Evolutionary conservation across 805 yeast genomes (phyloP), one percentile per base, ranked within the genome.

Genomic region (Candida schatavii): DNA sequence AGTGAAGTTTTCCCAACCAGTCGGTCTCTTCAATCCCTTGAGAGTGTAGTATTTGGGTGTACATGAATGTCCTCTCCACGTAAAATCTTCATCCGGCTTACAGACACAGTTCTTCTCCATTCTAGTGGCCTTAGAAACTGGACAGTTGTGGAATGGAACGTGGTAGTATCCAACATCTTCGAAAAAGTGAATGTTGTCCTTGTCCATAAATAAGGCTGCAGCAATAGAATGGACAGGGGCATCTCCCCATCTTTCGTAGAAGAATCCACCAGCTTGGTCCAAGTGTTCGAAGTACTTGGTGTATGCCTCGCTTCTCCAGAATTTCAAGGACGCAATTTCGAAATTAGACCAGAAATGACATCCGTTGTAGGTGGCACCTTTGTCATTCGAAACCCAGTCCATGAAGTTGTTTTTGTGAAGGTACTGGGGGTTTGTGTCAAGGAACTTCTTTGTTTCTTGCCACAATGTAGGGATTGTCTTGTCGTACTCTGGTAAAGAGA

Each of bases 271-370:
- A 13, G 83, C 77, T 47, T 77, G 62, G 64, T 88, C 96, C 55
- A 88, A 75, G 52, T 74, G 68, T 15, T 85, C 84, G 53, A 88
- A 88, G 63, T 83, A 88, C 43, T 76, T 73, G 35, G 63, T 52
- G 59, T 88, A 88, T 6, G 87, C 87, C 40, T 81, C 78, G 15
- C 78, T 63, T 59, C 93, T 75, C 88, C 88, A 86, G 61, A 88
- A 77, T 42, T 77, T 74, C 62, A 87, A 72, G 41, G 80, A 76
- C 5, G 84, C 95, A 56, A 88, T 74, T 66, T 88, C 96, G 52
- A 88, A 88, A 68, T 88, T 88, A 20, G 95, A 84, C 96, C 96
- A 87, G 74, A 83, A 87, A 62, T 87, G 95, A 64, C 96, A 87
- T 44, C 85, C 75, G 61, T 87, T 87, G 62, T 86, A 87, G 11